A percentile compares a stretch with the other conserved stretches of the same genome.
These are phyloP conservation scores for Thielaviopsis euricoi DNA, from an alignment of 2,329 filamentous ascomycete species.

Conservation along the genomic window DNA sequence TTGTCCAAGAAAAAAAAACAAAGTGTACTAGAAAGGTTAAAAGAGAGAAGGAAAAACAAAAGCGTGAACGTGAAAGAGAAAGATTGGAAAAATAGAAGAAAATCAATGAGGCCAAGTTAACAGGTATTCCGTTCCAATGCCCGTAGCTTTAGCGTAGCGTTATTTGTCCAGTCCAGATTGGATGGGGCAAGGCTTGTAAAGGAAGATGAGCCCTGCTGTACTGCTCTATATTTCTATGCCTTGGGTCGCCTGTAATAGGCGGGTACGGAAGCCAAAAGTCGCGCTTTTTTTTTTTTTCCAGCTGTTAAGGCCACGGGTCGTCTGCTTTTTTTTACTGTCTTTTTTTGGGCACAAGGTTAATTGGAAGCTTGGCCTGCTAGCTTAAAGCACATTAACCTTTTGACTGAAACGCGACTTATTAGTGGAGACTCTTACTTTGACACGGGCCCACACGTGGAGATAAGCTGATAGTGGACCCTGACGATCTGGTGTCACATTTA, in stretches of 20 bases:
- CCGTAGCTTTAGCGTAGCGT: background rate
- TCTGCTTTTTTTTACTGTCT: background rate
- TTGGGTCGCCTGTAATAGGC: background rate
- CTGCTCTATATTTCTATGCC: background rate
- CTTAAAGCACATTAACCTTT: background rate
- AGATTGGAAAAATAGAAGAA: background rate
- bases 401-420: background rate
- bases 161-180: background rate
- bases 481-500: background rate
- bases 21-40: background rate
- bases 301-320: background rate
- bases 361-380: background rate
- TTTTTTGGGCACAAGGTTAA: background rate
- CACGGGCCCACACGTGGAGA: background rate
- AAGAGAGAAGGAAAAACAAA: conserved; percentile 4
- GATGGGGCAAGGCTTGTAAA: background rate
- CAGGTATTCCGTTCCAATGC: background rate
- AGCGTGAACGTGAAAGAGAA: background rate
- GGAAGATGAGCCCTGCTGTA: background rate
- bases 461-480: background rate
- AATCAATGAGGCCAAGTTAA: background rate
- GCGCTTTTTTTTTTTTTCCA: too few species aligned
- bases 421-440: background rate
- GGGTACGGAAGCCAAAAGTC: too few species aligned
- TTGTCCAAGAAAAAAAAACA: background rate